Evolutionary conservation across 768 basidiomycete genomes (phyloP), one percentile per base, ranked within the genome.

Genomic region (Tricholoma sp.): DNA sequence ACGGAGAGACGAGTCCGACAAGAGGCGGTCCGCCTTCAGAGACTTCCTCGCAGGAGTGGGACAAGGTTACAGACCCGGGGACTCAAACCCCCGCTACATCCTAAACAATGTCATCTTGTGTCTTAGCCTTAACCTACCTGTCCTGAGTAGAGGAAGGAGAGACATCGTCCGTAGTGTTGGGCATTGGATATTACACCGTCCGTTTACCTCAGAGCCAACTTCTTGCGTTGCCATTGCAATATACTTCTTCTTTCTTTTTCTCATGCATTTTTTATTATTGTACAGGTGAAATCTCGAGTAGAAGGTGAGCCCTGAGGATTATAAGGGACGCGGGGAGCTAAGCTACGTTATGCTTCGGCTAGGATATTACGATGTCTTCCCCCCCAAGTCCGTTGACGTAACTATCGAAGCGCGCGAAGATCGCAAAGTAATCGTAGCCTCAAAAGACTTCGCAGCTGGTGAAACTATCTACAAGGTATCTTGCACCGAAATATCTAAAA

Each of bases 41-140:
- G 75, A 77, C 89, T 32, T 91, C 91, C 41, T 94, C 91, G 51
- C 89, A 91, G 73, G 91, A 92, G 69, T 94, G 91, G 91, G 91
- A 94, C 74, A 86, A 79, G 63, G 72, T 94, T 75, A 89, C 90
- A 63, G 89, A 92, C 68, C 80, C 88, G 49, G 88, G 82, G 57
- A 74, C 77, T 55, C 79, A 78, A 59, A 76, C 79, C 51, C 77
- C 80, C 60, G 76, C 74, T 56, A 67, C 60, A 57, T 70, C 65
- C 61, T 66, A 57, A 62, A 51, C 55, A 33, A 57, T 59, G 53
- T 17, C 50, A 55, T 32, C 34, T 24, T 55, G 42, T 55, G 28
- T 51, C n/a, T 51, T 42, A 41, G 41, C 44, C 52, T 49, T 54
- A 37, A 36, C 48, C 57, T 54, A 54, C 29, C 41, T 32, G 54